These are phyloP conservation scores for Quambalaria eucalypti DNA, from an alignment of 1,284 basidiomycete species.

Conservation along the genomic window DNA sequence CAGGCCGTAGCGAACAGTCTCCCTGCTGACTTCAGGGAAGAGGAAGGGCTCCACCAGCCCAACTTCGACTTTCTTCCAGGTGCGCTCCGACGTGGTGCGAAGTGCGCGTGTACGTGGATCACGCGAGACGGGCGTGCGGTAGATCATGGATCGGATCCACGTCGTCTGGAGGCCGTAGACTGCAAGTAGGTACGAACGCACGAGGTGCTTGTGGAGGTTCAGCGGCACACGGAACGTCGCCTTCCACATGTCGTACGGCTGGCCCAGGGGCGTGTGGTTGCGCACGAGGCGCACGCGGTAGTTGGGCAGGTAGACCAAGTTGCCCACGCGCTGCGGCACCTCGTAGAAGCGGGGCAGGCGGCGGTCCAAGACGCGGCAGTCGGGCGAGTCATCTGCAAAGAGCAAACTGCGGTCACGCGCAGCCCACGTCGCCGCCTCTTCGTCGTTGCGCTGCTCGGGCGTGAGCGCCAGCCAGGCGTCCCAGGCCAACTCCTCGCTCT, in stretches of 20 bases:
- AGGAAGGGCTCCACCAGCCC: conserved; percentile 44
- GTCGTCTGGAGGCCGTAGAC: conserved; percentile 71
- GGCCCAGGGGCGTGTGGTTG: conserved; percentile 66
- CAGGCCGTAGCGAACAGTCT: no score
- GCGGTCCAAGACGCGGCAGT: conserved; percentile 19
- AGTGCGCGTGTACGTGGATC: conserved; percentile 48
- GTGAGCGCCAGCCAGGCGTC: conserved; percentile 26
- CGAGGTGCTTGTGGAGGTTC: conserved; percentile 79
- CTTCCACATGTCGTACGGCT: conserved; percentile 84
- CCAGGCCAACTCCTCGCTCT: conserved; percentile 30
- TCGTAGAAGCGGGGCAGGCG: conserved; percentile 34
- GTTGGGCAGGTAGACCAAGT: conserved; percentile 80
- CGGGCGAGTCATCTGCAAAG: conserved; percentile 38
- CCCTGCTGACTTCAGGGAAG: conserved; percentile 35
- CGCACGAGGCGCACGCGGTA: conserved; percentile 71
- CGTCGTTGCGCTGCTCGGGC: conserved; percentile 15
- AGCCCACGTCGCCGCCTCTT: conserved; percentile 35
- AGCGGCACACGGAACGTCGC: conserved; percentile 81
- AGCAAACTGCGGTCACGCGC: conserved; percentile 37
- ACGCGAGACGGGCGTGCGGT: conserved; percentile 47
- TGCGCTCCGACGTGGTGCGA: conserved; percentile 40
- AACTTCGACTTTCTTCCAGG: conserved; percentile 44
- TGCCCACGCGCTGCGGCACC: conserved; percentile 51
- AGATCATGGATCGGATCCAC: conserved; percentile 87
- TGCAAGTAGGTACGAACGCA: conserved; percentile 72